These are phyloP conservation scores for Fonsecaea nubica DNA, from an alignment of 2,329 filamentous ascomycete species.

Conservation along the genomic window DNA sequence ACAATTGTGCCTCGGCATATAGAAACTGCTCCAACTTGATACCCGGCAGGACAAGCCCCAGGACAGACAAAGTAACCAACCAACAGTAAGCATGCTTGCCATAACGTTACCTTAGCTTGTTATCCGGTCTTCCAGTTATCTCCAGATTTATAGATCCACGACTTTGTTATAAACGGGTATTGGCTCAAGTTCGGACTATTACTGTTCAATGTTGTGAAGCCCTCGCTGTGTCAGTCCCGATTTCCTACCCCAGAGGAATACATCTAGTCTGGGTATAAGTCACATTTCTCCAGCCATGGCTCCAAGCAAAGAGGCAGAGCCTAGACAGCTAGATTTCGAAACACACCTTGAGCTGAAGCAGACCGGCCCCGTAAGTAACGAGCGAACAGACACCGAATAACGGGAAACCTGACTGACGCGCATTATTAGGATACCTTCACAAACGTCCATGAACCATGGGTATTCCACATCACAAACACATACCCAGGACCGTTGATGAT, in stretches of 20 bases:
- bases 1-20: too few species aligned
- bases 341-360: conserved; percentile 32
- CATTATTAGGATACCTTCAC: conserved; percentile 31
- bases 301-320: conserved; percentile 5
- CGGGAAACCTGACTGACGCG: not conserved
- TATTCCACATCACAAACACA: conserved; percentile 35
- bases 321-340: conserved; percentile 31
- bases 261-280: not conserved
- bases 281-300: not conserved
- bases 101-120: too few species aligned
- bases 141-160: too few species aligned
- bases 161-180: too few species aligned
- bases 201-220: too few species aligned
- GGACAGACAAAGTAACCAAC: too few species aligned
- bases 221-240: too few species aligned
- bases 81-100: too few species aligned
- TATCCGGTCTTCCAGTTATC: too few species aligned
- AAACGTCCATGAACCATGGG: conserved; percentile 37
- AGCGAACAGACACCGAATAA: not conserved
- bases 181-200: too few species aligned
- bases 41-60: too few species aligned
- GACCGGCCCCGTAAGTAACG: conserved; percentile 29
- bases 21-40: too few species aligned
- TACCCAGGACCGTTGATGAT: conserved; percentile 38
- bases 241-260: not conserved